Evolutionary conservation across 2,329 filamentous ascomycete species (phyloP), one percentile per base, ranked within the genome.

Genomic region (Aureobasidium mangrovei): DNA sequence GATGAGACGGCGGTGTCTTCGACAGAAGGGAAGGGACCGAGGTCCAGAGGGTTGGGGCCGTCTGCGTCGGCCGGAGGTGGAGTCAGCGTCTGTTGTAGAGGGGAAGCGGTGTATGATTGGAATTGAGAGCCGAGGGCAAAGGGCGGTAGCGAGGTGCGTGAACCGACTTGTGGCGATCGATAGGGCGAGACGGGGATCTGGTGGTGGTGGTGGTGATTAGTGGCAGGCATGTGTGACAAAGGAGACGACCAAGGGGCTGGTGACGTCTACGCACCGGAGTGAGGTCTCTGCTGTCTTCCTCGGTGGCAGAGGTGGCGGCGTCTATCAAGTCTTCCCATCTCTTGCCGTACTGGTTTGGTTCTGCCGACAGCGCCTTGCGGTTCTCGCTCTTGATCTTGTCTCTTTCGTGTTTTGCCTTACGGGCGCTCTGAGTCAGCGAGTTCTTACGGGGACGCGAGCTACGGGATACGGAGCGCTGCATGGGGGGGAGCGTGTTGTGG

Each of bases 291-390:
- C 91, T 90, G 68, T 95, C 89, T 65, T 93, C 91, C 72, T 95
- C 91, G 3, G 89, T 94, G 29, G 91, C 90, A 58, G 89, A 95
- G 32, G 91, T 90, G 53, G 88, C 91, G 51, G 91, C 91, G 70
- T 96, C 91, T 60, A 97, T 94, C 57, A 97, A 77, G 69, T 97
- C 91, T 70, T 95, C 89, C 93, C 91, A 97, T 64, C 91, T 80
- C 73, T 93, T 95, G 60, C 88, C 90, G 71, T 87, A 82, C 46
- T 79, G 74, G 24, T 81, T 83, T 27, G 91, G 90, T 70, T 96
- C 91, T 40, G 88, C 88, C 12, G 89, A 95, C 61, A 87, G 80
- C 54, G 89, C 88, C 71, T 95, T 95, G 59, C 88, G 81, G 62
- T 85, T 83, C 56, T 84, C 80, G 64, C 85, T 85, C 57, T 84